A percentile compares a stretch with the other conserved stretches of the same genome.
Evolutionary conservation across 805 yeast species (phyloP).

Genomic region (Wickerhamomyces hampshirensis): DNA sequence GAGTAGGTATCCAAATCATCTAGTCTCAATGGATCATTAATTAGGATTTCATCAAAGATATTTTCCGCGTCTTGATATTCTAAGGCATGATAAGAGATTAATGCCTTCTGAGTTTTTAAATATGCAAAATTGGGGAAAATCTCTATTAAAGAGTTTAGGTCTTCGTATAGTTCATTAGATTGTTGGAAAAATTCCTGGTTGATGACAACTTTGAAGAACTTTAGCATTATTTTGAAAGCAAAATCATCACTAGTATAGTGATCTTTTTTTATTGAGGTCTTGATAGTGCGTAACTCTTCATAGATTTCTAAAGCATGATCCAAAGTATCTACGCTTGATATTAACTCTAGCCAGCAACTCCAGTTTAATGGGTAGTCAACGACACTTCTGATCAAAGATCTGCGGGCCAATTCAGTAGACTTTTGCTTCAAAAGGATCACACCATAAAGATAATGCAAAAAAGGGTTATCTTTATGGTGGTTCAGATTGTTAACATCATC

Average conservation of each 20-base stretch:
- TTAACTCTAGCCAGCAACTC: slow-evolving; percentile 88
- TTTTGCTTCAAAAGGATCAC: slow-evolving; percentile 58
- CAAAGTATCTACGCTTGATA: slow-evolving; percentile 52
- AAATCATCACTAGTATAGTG: slow-evolving; percentile 14
- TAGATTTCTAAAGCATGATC: slow-evolving; percentile 46
- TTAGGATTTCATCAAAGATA: slow-evolving; percentile 69
- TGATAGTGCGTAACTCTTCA: slow-evolving; percentile 14
- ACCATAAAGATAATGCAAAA: slow-evolving; percentile 71
- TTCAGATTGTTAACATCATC: slow-evolving; percentile 24
- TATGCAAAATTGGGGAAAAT: slow-evolving; percentile 72
- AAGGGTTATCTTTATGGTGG: slow-evolving; percentile 44
- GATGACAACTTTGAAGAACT: slow-evolving; percentile 18
- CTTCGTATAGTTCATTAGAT: slow-evolving; percentile 45
- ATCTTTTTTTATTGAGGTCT: too few species aligned
- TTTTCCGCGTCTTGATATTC: slow-evolving; percentile 79
- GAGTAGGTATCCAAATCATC: slow-evolving; percentile 93
- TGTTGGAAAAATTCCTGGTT: slow-evolving; percentile 76
- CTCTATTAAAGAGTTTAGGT: slow-evolving; percentile 42
- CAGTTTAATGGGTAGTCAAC: slow-evolving; percentile 78
- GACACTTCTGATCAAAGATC: slow-evolving; percentile 55
- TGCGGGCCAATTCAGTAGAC: slow-evolving; percentile 56
- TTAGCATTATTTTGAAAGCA: slow-evolving; percentile 11
- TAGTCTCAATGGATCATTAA: slow-evolving; percentile 74
- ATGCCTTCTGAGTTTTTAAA: slow-evolving; percentile 75
- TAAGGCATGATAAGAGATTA: slow-evolving; percentile 76